Percentiles rank a stretch among this genome's conserved stretches.
Conservation (phyloP, 208 protist genomes). For the Crithidia brevicula region DNA sequence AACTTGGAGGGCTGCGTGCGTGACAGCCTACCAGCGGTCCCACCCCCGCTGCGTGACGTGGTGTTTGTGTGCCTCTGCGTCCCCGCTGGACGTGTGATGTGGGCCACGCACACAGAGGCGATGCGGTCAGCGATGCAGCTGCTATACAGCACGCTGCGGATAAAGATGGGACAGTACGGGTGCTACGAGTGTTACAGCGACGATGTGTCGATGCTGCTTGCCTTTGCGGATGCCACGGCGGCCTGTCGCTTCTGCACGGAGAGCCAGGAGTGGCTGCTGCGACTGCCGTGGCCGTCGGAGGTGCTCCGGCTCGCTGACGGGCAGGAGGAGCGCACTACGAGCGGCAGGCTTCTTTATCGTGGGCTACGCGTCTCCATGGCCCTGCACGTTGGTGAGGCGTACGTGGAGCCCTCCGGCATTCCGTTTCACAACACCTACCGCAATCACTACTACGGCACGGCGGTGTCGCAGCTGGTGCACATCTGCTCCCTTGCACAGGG, state of each 20-base stretch:
- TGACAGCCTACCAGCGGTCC: conserved; percentile 25
- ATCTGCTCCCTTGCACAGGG: conserved; percentile 68
- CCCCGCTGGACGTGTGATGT: conserved; percentile 55
- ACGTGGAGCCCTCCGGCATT: conserved; percentile 73
- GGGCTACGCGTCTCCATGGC: conserved; percentile 79
- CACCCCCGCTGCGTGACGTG: conserved; percentile 65
- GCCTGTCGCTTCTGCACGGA: conserved; percentile 86
- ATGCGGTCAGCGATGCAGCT: conserved; percentile 66
- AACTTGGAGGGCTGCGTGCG: conserved; percentile 68
- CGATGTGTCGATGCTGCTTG: conserved; percentile 76
- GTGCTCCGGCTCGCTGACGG: conserved; percentile 47
- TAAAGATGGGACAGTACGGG: conserved; percentile 84
- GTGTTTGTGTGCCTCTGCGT: conserved; percentile 80
- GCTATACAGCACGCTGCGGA: conserved; percentile 68
- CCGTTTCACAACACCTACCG: conserved; percentile 49
- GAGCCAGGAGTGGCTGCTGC: conserved; percentile 77
- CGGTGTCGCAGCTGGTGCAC: conserved; percentile 82
- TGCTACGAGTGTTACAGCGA: conserved; percentile 89
- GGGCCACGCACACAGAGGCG: conserved; percentile 59
- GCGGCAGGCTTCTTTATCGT: conserved; percentile 47
- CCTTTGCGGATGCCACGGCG: conserved; percentile 70
- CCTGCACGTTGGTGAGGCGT: conserved; percentile 74
- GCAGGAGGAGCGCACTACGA: conserved; percentile 32
- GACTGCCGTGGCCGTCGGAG: conserved; percentile 73
- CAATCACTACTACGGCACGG: conserved; percentile 83